Base-by-base conservation (phyloP, 768 basidiomycete species). In the Leccinum pellstonianum region DNA sequence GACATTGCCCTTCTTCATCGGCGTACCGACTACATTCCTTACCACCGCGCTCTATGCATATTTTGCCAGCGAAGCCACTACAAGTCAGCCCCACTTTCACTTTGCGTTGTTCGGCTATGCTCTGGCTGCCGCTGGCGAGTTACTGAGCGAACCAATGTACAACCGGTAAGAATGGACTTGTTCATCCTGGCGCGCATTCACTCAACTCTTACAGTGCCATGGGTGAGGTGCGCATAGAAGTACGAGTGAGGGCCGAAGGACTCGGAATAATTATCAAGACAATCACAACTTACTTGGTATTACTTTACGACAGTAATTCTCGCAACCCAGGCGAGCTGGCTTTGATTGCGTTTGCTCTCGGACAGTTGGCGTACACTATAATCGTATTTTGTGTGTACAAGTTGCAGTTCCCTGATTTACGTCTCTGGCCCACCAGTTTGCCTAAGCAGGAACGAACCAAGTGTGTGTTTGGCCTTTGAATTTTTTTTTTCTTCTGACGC, bases 241-340 rank as follows among this genome's bases (percentile, higher is more conserved):
- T 90, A 9, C 82, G 97, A 33, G 89, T 98, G 0, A 82, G 83
- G 47, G 92, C 94, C 3, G 96, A 99, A 76, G 97, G 93, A 3
- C 74, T 83, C 2, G 95, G 88, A 19, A 87, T 97, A 8, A 83
- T 87, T 10, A 63, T 75, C 49, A 94, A 93, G 75, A 87, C 93
- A 1, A 55, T 90, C 9, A 76, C 80, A 10, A 93, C 94, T 0
- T 88, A 97, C 61, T 63, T 81, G 4, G 76, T 86, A 2, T 78
- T 98, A 27, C 70, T 87, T 1, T 76, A 80, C 58, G 84, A 86
- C 67, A 70, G 75, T 25, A 63, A 64, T 56, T 63, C 61, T 47
- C 23, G 64, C 59, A 31, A 66, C 37, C 56, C 73, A 0, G 79
- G 81, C 15, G 74, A 80, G 5, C 75, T 83, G 58, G 84, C 90